These are phyloP conservation scores for Curvularia sp. DNA, from an alignment of 2,329 filamentous ascomycete species.

Conservation along the genomic window DNA sequence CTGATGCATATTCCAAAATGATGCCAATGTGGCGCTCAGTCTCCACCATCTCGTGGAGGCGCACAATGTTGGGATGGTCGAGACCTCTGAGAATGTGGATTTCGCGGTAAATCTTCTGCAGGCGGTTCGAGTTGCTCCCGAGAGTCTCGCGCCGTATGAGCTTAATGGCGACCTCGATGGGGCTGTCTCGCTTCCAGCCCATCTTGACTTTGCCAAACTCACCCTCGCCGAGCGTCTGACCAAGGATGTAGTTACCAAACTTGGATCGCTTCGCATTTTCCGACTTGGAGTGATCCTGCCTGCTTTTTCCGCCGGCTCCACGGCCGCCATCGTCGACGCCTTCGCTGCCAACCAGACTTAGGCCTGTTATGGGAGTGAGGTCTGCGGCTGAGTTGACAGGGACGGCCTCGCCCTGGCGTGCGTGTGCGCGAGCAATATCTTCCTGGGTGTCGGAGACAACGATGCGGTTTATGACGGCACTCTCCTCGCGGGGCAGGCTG, in stretches of 20 bases:
- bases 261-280: slow-evolving; percentile 75
- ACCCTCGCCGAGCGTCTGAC: slow-evolving; percentile 94
- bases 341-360: slow-evolving; percentile 60
- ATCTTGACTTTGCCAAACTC: slow-evolving; percentile 99
- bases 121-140: slow-evolving; percentile 83
- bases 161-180: slow-evolving; percentile 94
- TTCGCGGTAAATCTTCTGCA: slow-evolving; percentile 97
- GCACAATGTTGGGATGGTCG: slow-evolving; percentile 95
- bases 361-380: slow-evolving; percentile 56
- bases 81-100: slow-evolving; percentile 88
- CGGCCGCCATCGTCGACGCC: slow-evolving; percentile 58
- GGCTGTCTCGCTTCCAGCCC: slow-evolving; percentile 96
- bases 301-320: slow-evolving; percentile 54
- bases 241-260: slow-evolving; percentile 94
- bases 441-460: slow-evolving; percentile 77
- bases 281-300: slow-evolving; percentile 65
- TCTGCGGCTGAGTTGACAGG: slow-evolving; percentile 54
- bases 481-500: slow-evolving; percentile 74
- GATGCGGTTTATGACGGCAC: slow-evolving; percentile 78
- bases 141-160: slow-evolving; percentile 92
- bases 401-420: slow-evolving; percentile 69
- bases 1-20: slow-evolving; percentile 96
- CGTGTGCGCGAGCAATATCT: slow-evolving; percentile 74
- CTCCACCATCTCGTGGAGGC: slow-evolving; percentile 97
- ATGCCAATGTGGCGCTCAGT: slow-evolving; percentile 97